phyloP scores from a whole-genome alignment of 805 yeast genomes.

The Starmera caribaea region DNA sequence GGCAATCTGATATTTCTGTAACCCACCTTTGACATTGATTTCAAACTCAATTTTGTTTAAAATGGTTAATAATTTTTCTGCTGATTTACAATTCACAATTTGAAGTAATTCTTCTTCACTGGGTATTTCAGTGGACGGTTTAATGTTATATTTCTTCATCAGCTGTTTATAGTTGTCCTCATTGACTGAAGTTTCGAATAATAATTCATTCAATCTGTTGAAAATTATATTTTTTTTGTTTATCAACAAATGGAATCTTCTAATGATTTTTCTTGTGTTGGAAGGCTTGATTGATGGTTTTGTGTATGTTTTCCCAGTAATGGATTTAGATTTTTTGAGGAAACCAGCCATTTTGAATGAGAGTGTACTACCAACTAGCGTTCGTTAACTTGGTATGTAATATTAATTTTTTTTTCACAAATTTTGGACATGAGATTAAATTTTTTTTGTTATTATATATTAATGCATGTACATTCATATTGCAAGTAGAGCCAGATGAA shows the following conservation, averaged over 20 bases:
- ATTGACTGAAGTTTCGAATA: constrained; percentile 10
- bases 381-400: too few species aligned
- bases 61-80: constrained; percentile 13
- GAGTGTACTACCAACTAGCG: too few species aligned
- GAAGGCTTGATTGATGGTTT: constrained; percentile 54
- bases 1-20: constrained; percentile 74
- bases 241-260: constrained; percentile 65
- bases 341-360: constrained; percentile 2
- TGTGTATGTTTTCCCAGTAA: constrained; percentile 21
- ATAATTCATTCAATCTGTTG: constrained; percentile 17
- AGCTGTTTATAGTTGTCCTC: constrained; percentile 9
- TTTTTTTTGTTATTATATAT: too few species aligned
- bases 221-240: constrained; percentile 41
- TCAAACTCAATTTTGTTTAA: constrained; percentile 55
- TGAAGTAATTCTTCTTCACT: constrained; percentile 10
- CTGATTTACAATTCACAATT: constrained; percentile 7
- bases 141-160: too few species aligned
- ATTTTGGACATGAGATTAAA: too few species aligned
- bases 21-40: constrained; percentile 60
- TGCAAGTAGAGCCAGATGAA: too few species aligned
- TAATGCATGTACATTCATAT: too few species aligned
- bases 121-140: constrained; percentile 1
- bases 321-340: constrained; percentile 13
- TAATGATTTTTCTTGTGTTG: constrained; percentile 63
- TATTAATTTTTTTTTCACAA: too few species aligned